Percentiles rank a stretch among this genome's conserved stretches.
These are phyloP conservation scores for Aspergillus pseudoviridinutans DNA, from an alignment of 2,329 filamentous ascomycete genomes.

Conservation along the genomic window DNA sequence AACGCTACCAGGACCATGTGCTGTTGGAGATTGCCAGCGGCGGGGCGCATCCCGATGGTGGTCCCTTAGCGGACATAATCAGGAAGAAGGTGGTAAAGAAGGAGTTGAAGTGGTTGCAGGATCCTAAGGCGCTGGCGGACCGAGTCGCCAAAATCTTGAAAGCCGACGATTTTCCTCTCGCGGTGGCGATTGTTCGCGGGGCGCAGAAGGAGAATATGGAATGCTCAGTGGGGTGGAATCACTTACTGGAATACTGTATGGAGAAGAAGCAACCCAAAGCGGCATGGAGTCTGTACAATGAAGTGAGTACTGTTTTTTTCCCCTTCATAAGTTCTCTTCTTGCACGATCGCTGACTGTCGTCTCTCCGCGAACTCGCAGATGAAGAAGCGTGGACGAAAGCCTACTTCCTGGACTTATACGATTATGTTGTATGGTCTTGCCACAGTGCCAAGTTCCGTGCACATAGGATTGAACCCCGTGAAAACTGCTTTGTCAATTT, in stretches of 20 bases:
- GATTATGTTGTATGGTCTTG: conserved; percentile 72
- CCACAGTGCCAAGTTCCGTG: conserved; percentile 50
- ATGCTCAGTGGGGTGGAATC: conserved; percentile 81
- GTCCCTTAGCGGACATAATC: neutral
- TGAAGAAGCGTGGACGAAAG: conserved; percentile 86
- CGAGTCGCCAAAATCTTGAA: conserved; percentile 61
- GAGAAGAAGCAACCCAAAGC: conserved; percentile 55
- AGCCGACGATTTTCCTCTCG: conserved; percentile 61
- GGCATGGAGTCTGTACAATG: conserved; percentile 83
- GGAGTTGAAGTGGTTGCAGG: conserved; percentile 61
- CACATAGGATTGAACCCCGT: conserved; percentile 53
- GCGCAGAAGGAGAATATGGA: conserved; percentile 60
- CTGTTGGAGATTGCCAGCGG: conserved; percentile 16
- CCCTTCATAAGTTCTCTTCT: neutral
- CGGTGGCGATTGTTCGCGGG: conserved; percentile 62
- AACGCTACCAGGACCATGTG: neutral
- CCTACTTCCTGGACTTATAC: conserved; percentile 84
- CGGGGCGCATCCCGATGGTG: neutral
- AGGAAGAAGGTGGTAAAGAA: conserved; percentile 29
- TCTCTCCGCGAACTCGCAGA: conserved; percentile 48
- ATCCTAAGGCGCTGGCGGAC: conserved; percentile 69
- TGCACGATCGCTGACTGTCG: conserved; percentile 4
- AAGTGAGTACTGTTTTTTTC: conserved; percentile 49
- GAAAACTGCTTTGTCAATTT: conserved; percentile 67
- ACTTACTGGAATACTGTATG: conserved; percentile 70